Evolutionary conservation across 2,329 filamentous ascomycete genomes (phyloP), one percentile per base, ranked within the genome.

Genomic region (Aspergillus nomiae): DNA sequence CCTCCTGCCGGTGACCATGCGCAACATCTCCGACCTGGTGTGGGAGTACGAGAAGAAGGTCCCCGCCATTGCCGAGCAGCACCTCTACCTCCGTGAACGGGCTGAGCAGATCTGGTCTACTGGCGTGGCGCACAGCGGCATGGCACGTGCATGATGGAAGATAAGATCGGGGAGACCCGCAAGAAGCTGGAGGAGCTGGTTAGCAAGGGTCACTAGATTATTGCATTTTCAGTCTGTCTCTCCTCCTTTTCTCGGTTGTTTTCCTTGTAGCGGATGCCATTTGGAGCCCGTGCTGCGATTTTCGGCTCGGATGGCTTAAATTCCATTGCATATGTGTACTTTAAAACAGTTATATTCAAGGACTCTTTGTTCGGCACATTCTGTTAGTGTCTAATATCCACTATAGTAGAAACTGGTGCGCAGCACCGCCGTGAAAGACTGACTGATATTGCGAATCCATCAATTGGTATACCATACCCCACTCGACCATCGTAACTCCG

Each of bases 21-120:
- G 87, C 77, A 99, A 99, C 79, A 88, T 96, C 32, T 89, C 90
- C 50, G 89, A 94, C 74, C 83, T 98, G 75, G 82, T 90, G 53
- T 99, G 95, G 95, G 89, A 87, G 76, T 99, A 95, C 78, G 95
- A 99, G 88, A 87, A 96, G 85, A 88, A 86, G 73, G 91, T 94
- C 75, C 95, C 95, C 5, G 90, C 86, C 21, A 77, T 99, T 60
- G 90, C 92, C 21, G 89, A 97, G 71, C 87, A 91, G 62, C 95
- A 99, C 81, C 71, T 94, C 65, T 82, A 85, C 73, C 83, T 91
- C 58, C 88, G 90, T 65, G 87, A 92, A 72, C 84, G 88, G 53
- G 83, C 94, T 65, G 83, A 87, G 76, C 85, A 89, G 75, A 89
- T 90, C 62, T 87, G 89, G 82, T 83, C 87, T 77, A 92, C 92